Conservation (phyloP, 345 rosid species). For the Lenwebbia sp. region DNA sequence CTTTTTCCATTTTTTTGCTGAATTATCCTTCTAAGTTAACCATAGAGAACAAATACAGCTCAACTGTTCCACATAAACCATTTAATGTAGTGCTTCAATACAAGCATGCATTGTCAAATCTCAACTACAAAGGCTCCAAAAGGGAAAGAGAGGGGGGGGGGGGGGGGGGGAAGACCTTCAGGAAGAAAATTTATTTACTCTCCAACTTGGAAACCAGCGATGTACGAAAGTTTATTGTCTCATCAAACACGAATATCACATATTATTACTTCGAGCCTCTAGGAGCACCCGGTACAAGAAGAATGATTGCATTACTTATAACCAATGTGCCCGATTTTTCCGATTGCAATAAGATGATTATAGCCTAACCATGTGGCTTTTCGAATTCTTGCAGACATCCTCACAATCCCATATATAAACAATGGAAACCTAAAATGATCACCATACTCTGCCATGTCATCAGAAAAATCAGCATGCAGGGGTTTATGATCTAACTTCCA, state of each 20-base stretch:
- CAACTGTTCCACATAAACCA: not conserved
- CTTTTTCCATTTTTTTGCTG: not conserved
- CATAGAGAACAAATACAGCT: not conserved
- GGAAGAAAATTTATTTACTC: not conserved
- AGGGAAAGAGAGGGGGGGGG: too few relatives aligned
- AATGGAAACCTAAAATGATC: not conserved
- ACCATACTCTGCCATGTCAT: not conserved
- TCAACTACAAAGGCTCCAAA: not conserved
- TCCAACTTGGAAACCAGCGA: not conserved
- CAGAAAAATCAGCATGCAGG: not conserved
- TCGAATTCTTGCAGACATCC: not conserved
- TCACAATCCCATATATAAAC: not conserved
- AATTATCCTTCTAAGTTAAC: not conserved
- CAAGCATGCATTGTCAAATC: not conserved
- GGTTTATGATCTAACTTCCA: not conserved
- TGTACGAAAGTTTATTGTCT: not conserved
- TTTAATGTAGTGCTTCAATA: not conserved
- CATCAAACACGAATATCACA: not conserved
- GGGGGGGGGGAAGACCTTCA: not conserved
- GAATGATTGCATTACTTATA: not conserved
- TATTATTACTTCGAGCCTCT: not conserved
- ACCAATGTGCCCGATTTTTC: not conserved
- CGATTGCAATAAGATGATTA: not conserved
- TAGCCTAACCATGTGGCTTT: not conserved
- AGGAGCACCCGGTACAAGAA: not conserved